Evolutionary conservation across 805 yeast species (phyloP).

Genomic region (Scheffersomyces amazonensis): DNA sequence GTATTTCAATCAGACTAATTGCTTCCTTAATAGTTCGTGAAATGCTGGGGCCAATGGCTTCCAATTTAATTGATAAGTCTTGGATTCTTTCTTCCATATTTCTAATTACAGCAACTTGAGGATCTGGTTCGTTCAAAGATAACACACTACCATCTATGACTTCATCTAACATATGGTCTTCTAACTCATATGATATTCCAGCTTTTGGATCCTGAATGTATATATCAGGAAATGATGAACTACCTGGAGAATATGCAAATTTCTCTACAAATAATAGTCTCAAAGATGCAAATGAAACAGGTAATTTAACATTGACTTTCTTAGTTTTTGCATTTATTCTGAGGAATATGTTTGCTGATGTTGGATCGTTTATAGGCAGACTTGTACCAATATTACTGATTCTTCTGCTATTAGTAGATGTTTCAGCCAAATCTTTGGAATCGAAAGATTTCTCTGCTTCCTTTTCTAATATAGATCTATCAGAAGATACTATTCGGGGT

Average conservation of each 20-base stretch:
- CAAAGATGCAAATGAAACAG: slow-evolving; percentile 50
- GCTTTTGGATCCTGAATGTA: slow-evolving; percentile 62
- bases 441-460: background rate
- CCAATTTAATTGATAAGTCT: slow-evolving; percentile 14
- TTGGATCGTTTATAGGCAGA: background rate
- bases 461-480: slow-evolving; percentile 1
- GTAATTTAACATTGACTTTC: slow-evolving; percentile 45
- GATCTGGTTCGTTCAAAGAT: slow-evolving; percentile 50
- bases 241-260: slow-evolving; percentile 78
- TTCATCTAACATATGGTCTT: slow-evolving; percentile 60
- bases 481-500: background rate
- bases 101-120: slow-evolving; percentile 10
- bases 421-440: background rate
- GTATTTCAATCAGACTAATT: slow-evolving; percentile 17
- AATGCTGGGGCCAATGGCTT: slow-evolving; percentile 10
- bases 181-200: slow-evolving; percentile 74
- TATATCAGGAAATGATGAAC: slow-evolving; percentile 71
- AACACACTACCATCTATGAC: slow-evolving; percentile 59
- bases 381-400: no score
- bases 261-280: slow-evolving; percentile 80
- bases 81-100: slow-evolving; percentile 20
- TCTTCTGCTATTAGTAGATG: slow-evolving; percentile 1
- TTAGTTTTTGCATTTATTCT: slow-evolving; percentile 53
- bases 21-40: slow-evolving; percentile 16
- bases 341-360: slow-evolving; percentile 37